Conservation (phyloP, 108 stramenopile genomes). For the Cyclotella distinguenda region DNA sequence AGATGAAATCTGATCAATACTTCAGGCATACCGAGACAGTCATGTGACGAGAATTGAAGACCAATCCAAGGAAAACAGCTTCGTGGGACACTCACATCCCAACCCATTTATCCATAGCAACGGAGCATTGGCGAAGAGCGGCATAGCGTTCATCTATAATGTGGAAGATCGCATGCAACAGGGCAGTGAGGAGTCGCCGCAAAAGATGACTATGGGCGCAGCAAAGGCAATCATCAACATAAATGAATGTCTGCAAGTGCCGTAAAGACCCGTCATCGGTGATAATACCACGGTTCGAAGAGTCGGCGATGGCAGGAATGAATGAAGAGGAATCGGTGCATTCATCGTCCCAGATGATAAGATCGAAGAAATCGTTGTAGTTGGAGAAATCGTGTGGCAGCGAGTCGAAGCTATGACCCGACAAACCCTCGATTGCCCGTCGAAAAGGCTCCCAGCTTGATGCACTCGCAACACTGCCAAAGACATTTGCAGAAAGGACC, state of each 20-base stretch:
- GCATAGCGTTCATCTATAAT: neutral
- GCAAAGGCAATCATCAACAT: conserved; percentile 9
- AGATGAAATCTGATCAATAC: neutral
- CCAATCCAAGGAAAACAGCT: neutral
- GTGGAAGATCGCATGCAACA: conserved; percentile 14
- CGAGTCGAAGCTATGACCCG: neutral
- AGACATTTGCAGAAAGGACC: conserved; percentile 2
- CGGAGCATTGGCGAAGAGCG: neutral
- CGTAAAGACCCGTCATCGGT: too few species aligned
- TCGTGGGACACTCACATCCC: neutral
- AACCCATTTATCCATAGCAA: conserved; percentile 12
- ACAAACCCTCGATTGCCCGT: neutral
- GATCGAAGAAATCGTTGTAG: too few species aligned
- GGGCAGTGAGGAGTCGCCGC: neutral
- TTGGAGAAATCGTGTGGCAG: too few species aligned
- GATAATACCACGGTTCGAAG: too few species aligned
- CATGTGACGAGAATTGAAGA: neutral
- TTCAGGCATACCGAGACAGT: conserved; percentile 3
- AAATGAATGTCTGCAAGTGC: neutral
- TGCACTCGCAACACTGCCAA: neutral
- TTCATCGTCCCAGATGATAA: too few species aligned
- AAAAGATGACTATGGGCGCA: neutral
- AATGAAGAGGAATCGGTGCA: too few species aligned
- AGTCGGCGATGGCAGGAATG: too few species aligned
- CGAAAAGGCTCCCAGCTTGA: conserved; percentile 7